These are phyloP conservation scores for Talaromyces sp. DNA, from an alignment of 2,329 filamentous ascomycete genomes.

Conservation along the genomic window DNA sequence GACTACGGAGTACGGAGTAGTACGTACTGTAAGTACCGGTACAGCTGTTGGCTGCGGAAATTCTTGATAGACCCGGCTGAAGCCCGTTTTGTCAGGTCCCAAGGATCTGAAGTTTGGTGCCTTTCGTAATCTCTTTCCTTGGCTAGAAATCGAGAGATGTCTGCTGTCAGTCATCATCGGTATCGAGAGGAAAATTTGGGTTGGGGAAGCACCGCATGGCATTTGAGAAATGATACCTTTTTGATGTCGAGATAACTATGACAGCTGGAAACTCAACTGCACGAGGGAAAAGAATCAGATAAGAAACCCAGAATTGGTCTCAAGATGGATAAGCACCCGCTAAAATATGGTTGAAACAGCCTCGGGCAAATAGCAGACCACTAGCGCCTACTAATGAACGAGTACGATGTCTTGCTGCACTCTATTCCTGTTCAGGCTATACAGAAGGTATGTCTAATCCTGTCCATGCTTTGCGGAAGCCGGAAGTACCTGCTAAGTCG, in stretches of 20 bases:
- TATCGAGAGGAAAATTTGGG: background rate
- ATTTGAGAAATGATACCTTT: background rate
- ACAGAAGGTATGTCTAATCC: background rate
- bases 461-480: background rate
- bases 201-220: background rate
- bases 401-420: constrained; percentile 1
- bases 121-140: background rate
- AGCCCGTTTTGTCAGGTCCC: background rate
- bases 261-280: background rate
- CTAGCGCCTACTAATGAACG: background rate
- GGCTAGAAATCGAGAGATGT: background rate
- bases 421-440: background rate
- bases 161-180: background rate
- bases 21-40: no score
- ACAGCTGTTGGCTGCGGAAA: background rate
- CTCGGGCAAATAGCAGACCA: background rate
- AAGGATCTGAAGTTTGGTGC: background rate
- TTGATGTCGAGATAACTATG: background rate
- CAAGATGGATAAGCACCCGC: background rate
- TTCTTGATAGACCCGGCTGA: background rate
- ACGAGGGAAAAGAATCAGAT: background rate
- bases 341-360: background rate
- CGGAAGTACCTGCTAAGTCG: constrained; percentile 1
- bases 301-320: background rate
- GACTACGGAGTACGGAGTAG: background rate